Percentiles rank a stretch among this genome's conserved stretches.
Conservation (phyloP, 2,329 filamentous ascomycete genomes). For the Cladorrhinum sp. region DNA sequence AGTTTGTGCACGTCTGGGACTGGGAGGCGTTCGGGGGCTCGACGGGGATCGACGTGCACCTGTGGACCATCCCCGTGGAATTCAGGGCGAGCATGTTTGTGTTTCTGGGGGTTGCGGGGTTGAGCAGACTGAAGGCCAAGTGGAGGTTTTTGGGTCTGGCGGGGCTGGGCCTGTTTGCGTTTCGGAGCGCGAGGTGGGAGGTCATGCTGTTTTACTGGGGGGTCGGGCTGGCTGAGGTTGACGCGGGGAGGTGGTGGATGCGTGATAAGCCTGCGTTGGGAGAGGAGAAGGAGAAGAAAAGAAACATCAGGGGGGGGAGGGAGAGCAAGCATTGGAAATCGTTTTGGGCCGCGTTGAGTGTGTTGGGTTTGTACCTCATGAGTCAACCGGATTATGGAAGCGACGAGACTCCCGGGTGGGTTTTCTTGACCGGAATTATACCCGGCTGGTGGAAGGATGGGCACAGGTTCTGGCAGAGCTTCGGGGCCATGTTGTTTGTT, state of each 20-base stretch:
- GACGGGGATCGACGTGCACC: conserved; percentile 54
- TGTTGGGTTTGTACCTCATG: conserved; percentile 53
- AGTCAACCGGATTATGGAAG: conserved; percentile 43
- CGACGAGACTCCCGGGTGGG: conserved; percentile 49
- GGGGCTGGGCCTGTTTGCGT: conserved; percentile 42
- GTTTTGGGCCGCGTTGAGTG: conserved; percentile 34
- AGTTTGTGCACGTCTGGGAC: conserved; percentile 50
- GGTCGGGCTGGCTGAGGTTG: conserved; percentile 53
- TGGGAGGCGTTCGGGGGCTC: conserved; percentile 48
- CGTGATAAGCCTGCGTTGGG: too few species aligned
- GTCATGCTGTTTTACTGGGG: conserved; percentile 54
- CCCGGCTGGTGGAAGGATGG: conserved; percentile 49
- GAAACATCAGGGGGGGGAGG: not conserved
- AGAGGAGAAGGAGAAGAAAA: not conserved
- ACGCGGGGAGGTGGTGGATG: conserved; percentile 41
- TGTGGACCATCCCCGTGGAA: conserved; percentile 63
- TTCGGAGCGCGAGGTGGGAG: conserved; percentile 51
- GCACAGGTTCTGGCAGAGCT: conserved; percentile 56
- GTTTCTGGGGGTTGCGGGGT: conserved; percentile 51
- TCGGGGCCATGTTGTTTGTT: conserved; percentile 52
- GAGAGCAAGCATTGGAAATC: too few species aligned
- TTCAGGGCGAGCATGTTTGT: conserved; percentile 57
- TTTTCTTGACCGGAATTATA: conserved; percentile 45
- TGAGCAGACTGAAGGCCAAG: conserved; percentile 43
- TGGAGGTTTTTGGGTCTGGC: conserved; percentile 43